Conservation (phyloP, 257 asterid genomes). For the Lavandula angustifolia region DNA sequence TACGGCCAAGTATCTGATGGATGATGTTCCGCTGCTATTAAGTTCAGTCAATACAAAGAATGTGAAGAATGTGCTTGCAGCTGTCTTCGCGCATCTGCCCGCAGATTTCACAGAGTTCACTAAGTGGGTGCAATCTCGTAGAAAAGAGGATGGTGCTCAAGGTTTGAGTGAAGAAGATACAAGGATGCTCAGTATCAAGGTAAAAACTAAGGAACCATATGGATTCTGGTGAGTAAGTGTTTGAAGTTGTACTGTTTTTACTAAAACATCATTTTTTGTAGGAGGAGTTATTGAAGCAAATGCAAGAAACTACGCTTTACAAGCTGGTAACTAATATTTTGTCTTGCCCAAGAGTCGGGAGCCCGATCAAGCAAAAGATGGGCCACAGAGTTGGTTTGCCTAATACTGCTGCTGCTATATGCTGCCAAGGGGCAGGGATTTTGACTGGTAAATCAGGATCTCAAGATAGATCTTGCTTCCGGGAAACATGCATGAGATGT, state of each 20-base stretch:
- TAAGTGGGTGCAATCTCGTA: conserved; percentile 89
- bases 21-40: conserved; percentile 77
- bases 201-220: conserved; percentile 29
- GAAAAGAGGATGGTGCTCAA: conserved; percentile 68
- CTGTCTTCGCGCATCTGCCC: conserved; percentile 70
- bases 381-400: conserved; percentile 50
- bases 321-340: conserved; percentile 63
- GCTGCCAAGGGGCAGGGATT: conserved; percentile 88
- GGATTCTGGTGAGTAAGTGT: not conserved
- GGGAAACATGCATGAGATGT: conserved; percentile 72
- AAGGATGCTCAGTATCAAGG: conserved; percentile 82
- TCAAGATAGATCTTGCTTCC: conserved; percentile 57
- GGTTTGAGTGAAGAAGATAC: conserved; percentile 83
- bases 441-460: conserved; percentile 59
- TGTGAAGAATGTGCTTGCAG: conserved; percentile 57
- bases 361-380: conserved; percentile 37
- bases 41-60: conserved; percentile 56
- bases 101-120: conserved; percentile 76
- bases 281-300: conserved; percentile 88
- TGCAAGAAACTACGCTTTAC: conserved; percentile 78
- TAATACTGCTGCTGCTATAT: conserved; percentile 66
- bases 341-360: conserved; percentile 45
- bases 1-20: conserved; percentile 77
- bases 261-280: conserved; percentile 36
- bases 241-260: conserved; percentile 24